Evolutionary conservation across 305 asterid genomes (phyloP), one percentile per base, ranked within the genome.

Genomic region (Solanum hybrid): DNA sequence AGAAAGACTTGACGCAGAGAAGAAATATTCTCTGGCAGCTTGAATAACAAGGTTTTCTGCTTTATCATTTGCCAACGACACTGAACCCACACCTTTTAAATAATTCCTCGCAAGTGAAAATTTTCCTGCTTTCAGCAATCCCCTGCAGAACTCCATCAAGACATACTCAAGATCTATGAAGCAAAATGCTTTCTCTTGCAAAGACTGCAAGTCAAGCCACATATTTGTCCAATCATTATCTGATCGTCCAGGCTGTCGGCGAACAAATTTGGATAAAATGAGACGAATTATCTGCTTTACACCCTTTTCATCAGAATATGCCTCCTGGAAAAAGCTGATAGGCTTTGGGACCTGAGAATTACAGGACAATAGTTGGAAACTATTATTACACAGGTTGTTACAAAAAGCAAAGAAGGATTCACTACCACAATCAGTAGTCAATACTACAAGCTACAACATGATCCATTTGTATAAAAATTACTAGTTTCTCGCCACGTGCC

Each of bases 21-120:
- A 98, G 94, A 98, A 98, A 91, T 98, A 98, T 92, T 98, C 99
- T 90, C 99, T 92, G 73, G 99, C 99, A 92, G 99, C 98, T 94
- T 95, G 98, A 93, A 98, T 95, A 91, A 98, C 98, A 90, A 98
- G 98, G 95, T 90, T 95, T 93, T 97, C 99, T 6, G 98, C 98
- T 94, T 97, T 98, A 89, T 98, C 98, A 70, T 97, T 91, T 90
- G 97, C 95, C 97, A 98, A 92, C 88, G 95, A 88, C 92, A 95
- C 95, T 81, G 98, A 94, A 92, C 94, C 95, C 89, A 97, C 93
- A 87, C 99, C 99, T 93, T 94, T 96, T 91, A 98, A 93, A 92
- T 96, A 98, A 92, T 96, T 98, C 93, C 99, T 96, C 14, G 98
- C 98, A 87, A 98, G 95, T 75, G 96, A 93, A 94, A 97, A 96